A percentile compares a stretch with the other conserved stretches of the same genome.
Conservation (phyloP, 805 yeast genomes). For the Zygoascus ofunaensis region DNA sequence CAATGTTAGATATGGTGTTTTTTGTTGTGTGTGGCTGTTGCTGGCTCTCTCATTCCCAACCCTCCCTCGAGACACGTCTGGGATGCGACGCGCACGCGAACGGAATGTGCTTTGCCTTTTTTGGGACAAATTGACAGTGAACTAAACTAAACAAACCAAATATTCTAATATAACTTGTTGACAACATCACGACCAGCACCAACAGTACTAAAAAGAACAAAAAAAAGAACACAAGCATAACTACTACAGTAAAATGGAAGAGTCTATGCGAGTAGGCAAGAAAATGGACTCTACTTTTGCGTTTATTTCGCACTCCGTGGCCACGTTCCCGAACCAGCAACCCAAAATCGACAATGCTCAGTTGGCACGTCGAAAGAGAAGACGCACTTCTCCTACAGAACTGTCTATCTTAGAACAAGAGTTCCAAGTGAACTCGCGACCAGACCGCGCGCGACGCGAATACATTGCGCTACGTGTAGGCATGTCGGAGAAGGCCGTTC, state of each 20-base stretch:
- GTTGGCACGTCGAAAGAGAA: slow-evolving; percentile 84
- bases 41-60: no score
- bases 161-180: background rate
- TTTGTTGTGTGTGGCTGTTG: no score
- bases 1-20: no score
- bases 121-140: background rate
- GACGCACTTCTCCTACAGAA: slow-evolving; percentile 89
- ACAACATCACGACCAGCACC: no score
- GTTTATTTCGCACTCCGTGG: slow-evolving; percentile 86
- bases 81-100: background rate
- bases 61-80: background rate
- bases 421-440: slow-evolving; percentile 69
- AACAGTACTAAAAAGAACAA: no score
- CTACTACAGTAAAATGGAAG: no score
- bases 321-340: slow-evolving; percentile 77
- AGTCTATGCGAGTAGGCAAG: no score
- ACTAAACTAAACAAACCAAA: background rate
- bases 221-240: no score
- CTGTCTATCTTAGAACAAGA: slow-evolving; percentile 71
- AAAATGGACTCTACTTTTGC: slow-evolving; percentile 34
- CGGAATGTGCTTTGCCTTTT: background rate
- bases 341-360: slow-evolving; percentile 78
- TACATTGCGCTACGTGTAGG: slow-evolving; percentile 72
- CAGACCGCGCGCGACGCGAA: slow-evolving; percentile 64
- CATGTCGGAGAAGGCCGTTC: slow-evolving; percentile 97